Evolutionary conservation across 2,329 filamentous ascomycete genomes (phyloP), one percentile per base, ranked within the genome.

Genomic region (Trichoderma citrinoviride): DNA sequence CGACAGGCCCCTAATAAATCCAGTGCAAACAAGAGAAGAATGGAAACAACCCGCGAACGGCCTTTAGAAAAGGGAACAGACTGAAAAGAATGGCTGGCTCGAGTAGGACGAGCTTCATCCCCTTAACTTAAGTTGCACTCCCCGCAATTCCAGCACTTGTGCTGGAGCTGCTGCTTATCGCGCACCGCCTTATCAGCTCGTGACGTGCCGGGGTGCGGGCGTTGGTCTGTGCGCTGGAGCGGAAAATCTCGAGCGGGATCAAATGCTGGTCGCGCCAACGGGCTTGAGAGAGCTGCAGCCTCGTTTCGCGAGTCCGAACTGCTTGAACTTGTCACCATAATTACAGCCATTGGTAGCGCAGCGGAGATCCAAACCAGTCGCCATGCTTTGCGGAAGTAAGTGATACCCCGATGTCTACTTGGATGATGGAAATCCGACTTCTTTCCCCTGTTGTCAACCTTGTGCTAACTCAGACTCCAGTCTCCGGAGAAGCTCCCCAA

Each of bases 401-500:
- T 64, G 10, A 25, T 47, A 17, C 40, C 8, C 7, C 1, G 5
- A 15, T 21, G 15, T 27, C 17, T 27, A 7, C 8, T n/a, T 8
- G 5, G 17, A 7, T 5, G 19, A 7, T 3, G 10, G 3, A 1
- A 29, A 19, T 15, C 4, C 23, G 19, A 29, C 23, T 14, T 25
- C 12, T 15, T 23, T 23, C 7, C 14, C 7, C 6, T n/a, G 21
- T 7, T 44, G 7, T 41, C 29, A 33, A 52, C 17, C 58, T 68
- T 53, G 14, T 37, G 69, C 71, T 67, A 67, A 71, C 67, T 12
- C 27, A 41, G 29, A 37, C 54, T 49, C 67, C 74, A 96, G 94
- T 99, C 79, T 99, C 95, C 68, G 95, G 95, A 80, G 94, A 97
- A 85, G 89, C 92, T 81, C 94, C 95, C 70, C 91, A 97, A 81